These are phyloP conservation scores for Naegleria fowleri DNA, from an alignment of 208 protist species.

Conservation along the genomic window DNA sequence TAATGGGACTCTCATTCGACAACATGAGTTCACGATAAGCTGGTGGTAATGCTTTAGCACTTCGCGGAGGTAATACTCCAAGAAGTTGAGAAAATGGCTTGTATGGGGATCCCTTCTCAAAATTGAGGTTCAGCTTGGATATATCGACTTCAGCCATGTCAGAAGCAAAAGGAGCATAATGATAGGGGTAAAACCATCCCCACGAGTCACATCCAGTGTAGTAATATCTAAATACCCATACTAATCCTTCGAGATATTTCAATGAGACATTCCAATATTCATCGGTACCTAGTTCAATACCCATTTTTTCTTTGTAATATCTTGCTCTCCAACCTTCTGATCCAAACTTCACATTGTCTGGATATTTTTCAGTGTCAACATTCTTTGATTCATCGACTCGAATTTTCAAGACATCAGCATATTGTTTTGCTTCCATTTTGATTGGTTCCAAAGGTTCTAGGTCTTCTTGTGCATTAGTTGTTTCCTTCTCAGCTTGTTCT, in stretches of 20 bases:
- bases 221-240: slow-evolving; percentile 67
- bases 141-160: slow-evolving; percentile 70
- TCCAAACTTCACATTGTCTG: neutral
- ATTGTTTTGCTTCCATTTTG: neutral
- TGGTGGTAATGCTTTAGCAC: neutral
- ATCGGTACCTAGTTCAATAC: neutral
- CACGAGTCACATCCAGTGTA: slow-evolving; percentile 56
- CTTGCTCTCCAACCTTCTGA: neutral
- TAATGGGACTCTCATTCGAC: neutral
- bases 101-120: slow-evolving; percentile 64
- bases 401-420: neutral
- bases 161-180: slow-evolving; percentile 80
- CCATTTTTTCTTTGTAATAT: slow-evolving; percentile 5
- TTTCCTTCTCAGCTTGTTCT: neutral
- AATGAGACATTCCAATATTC: neutral
- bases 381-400: neutral
- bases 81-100: slow-evolving; percentile 90
- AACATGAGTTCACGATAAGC: neutral
- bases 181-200: slow-evolving; percentile 83
- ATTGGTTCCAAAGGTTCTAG: neutral
- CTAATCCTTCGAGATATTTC: slow-evolving; percentile 51
- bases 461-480: neutral
- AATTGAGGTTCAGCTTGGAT: slow-evolving; percentile 53
- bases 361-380: neutral
- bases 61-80: slow-evolving; percentile 85